Base-by-base conservation (phyloP, 176 grass and related monocot species). In the bread wheat (Triticum aestivum) region DNA sequence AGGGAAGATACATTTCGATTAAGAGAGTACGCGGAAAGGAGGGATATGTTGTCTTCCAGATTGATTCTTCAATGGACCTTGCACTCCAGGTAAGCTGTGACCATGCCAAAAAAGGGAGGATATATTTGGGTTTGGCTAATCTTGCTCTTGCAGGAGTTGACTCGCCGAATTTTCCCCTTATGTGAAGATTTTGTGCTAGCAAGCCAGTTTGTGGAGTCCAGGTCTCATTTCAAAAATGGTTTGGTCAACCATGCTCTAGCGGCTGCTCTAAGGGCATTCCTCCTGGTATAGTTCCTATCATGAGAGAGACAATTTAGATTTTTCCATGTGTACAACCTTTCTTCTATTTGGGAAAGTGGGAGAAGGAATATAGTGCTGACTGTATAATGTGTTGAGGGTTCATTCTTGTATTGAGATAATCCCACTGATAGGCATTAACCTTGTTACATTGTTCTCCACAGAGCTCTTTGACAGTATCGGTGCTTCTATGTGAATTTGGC, bases 241-340 rank as follows among this genome's bases (percentile, higher is more conserved):
- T 41, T 99, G 81, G 92, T 96, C 72, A 99, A 96, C 85, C 97
- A 99, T 99, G 94, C 94, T 79, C 80, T 99, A 84, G 90, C 88
- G 47, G 90, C 97, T 80, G 97, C 92, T 51, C 72, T 99, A 82
- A 94, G 90, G 83, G 90, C 92, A 89, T 94, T 99, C 73, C 90
- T 99, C 78, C 86, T 96, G 85, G 94, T 99, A 92, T 38, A 78
- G 17, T 63, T 17, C 29, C 61, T 92, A 41, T 90, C 18, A 26
- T 21, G 42, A 35, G 51, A 54, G 58, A 69, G 51, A 74, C 80
- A 30, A 47, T 24, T 78, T 67, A 67, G 6, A 75, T 34, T 84
- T 67, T 68, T 30, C 13, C 32, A 32, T 45, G 61, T 69, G 56
- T 87, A 29, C 37, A 75, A 69, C 13, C 47, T 75, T 77, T 77